Evolutionary conservation across 1,284 basidiomycete genomes (phyloP).

Genomic region (Apiotrichum porosum): DNA sequence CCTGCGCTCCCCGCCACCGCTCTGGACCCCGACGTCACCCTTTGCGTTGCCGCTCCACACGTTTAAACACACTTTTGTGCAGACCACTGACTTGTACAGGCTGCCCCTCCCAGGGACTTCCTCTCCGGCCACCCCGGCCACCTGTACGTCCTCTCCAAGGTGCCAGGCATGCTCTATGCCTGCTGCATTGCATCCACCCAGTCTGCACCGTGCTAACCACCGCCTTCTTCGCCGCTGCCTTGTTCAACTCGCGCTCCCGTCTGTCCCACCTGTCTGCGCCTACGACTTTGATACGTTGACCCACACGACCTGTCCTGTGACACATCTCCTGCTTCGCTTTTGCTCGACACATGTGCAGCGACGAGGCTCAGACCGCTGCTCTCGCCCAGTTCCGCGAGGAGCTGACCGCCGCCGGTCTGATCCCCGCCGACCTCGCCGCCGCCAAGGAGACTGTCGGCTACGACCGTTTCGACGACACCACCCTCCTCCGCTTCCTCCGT

Average conservation of each 20-base stretch:
- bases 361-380: slow-evolving; percentile 57
- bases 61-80: background rate
- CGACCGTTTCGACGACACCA: slow-evolving; percentile 74
- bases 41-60: background rate
- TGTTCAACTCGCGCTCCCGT: background rate
- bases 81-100: background rate
- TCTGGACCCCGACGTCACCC: background rate
- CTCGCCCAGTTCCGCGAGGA: slow-evolving; percentile 69
- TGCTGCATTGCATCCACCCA: too few relatives aligned
- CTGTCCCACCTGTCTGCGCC: too few relatives aligned
- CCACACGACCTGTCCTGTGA: too few relatives aligned
- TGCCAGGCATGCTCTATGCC: too few relatives aligned
- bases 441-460: slow-evolving; percentile 42
- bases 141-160: slow-evolving; percentile 54
- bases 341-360: slow-evolving; percentile 13
- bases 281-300: too few relatives aligned
- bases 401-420: slow-evolving; percentile 49
- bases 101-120: slow-evolving; percentile 49
- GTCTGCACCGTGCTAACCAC: too few relatives aligned
- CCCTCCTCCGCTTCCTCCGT: slow-evolving; percentile 79
- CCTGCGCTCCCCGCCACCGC: background rate
- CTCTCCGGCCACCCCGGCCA: slow-evolving; percentile 76
- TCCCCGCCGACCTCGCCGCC: slow-evolving; percentile 38
- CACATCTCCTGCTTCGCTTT: background rate
- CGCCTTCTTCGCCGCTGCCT: slow-evolving; percentile 1